Evolutionary conservation across 1,284 basidiomycete species (phyloP).

Genomic region (Apiotrichum laibachii): DNA sequence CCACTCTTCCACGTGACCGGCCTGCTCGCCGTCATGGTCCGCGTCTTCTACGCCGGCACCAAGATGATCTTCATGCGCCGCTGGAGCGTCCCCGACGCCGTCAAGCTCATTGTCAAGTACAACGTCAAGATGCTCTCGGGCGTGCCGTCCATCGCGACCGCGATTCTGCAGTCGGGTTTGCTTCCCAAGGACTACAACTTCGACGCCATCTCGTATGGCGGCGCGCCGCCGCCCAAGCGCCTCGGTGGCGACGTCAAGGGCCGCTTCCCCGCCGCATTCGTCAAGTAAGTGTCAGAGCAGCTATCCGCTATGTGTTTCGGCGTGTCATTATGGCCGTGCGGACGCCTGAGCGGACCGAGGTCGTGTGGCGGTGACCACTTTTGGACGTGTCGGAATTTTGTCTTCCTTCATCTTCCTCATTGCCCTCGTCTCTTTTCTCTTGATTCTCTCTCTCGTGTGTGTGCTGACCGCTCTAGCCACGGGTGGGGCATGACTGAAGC

Average conservation of each 20-base stretch:
- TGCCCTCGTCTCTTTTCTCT: too few relatives aligned
- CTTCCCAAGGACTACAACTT: conserved; percentile 22
- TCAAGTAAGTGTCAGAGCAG: too few relatives aligned
- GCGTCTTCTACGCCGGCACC: conserved; percentile 25
- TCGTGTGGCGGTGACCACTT: too few relatives aligned
- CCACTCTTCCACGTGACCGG: conserved; percentile 50
- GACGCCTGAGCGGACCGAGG: not conserved
- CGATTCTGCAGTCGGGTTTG: conserved; percentile 35
- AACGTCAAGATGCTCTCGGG: conserved; percentile 27
- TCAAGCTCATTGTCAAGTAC: conserved; percentile 29
- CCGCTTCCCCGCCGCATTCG: conserved; percentile 32
- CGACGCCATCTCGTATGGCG: conserved; percentile 45
- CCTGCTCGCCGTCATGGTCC: conserved; percentile 39
- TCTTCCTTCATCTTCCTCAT: too few relatives aligned
- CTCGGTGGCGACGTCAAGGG: conserved; percentile 31
- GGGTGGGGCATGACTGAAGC: conserved; percentile 22
- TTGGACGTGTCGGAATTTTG: too few relatives aligned
- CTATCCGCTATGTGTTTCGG: too few relatives aligned
- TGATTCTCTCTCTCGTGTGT: too few relatives aligned
- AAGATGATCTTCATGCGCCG: conserved; percentile 40
- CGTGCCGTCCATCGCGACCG: conserved; percentile 40
- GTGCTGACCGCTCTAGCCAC: too few relatives aligned
- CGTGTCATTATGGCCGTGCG: conserved; percentile 3
- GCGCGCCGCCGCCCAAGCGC: conserved; percentile 40
- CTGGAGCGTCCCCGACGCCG: conserved; percentile 39